These are phyloP conservation scores for Amanita exitialis DNA, from an alignment of 768 basidiomycete genomes.

Conservation along the genomic window DNA sequence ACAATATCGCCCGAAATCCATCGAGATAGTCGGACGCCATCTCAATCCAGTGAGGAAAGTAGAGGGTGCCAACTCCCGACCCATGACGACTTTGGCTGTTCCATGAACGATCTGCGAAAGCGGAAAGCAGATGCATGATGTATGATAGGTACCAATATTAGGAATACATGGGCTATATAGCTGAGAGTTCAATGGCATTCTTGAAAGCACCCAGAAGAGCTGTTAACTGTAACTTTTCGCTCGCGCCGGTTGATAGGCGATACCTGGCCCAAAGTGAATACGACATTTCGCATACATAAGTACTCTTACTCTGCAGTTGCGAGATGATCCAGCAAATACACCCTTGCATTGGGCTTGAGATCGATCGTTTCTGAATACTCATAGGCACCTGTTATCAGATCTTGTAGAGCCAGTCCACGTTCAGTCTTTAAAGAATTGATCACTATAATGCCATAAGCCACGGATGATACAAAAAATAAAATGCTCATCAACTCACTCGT, in stretches of 20 bases:
- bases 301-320: constrained; percentile 87
- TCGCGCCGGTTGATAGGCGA: constrained; percentile 85
- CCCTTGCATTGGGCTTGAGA: constrained; percentile 74
- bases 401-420: constrained; percentile 89
- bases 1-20: constrained; percentile 44
- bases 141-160: not conserved
- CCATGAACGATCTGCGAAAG: constrained; percentile 27
- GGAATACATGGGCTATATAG: constrained; percentile 22
- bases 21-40: constrained; percentile 20
- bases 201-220: constrained; percentile 91
- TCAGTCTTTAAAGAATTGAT: constrained; percentile 83
- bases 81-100: constrained; percentile 33
- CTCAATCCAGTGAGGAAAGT: constrained; percentile 19
- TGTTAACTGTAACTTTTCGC: constrained; percentile 89
- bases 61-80: constrained; percentile 25
- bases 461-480: not conserved
- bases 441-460: constrained; percentile 35
- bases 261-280: constrained; percentile 41
- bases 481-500: constrained; percentile 39
- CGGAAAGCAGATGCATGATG: constrained; percentile 15
- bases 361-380: constrained; percentile 86
- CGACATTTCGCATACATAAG: not conserved
- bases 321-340: constrained; percentile 86
- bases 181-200: constrained; percentile 72
- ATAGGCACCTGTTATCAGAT: constrained; percentile 84